Base-by-base conservation (phyloP, 208 protist genomes). In the Leishmania braziliensis region DNA sequence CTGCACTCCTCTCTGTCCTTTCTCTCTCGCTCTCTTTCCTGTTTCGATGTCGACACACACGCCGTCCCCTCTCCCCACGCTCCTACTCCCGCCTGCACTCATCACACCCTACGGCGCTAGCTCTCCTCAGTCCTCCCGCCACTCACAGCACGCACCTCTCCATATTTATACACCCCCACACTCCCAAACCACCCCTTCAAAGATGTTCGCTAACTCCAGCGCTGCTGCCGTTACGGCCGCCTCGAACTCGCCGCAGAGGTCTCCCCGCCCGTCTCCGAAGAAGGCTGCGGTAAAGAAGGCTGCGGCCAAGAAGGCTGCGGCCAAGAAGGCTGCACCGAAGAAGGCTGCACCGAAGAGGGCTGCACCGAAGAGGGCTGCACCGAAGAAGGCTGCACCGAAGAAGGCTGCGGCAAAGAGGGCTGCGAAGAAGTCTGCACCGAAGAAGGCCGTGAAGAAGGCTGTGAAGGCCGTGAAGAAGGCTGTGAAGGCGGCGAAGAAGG, bases 401-500 rank as follows among this genome's bases (percentile, higher is more conserved):
- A 90, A 86, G 60, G n/a, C 60, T 78, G 39, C 39, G 39, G 39
- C 39, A 3, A 66, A 36, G 60, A 66, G 2, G 51, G 51, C 51
- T 9, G 53, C 53, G 29, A 89, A 90, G 84, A 86, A 81, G 84
- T 0, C 46, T 8, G 69, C 23, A 18, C 20, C 69, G 3, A 56
- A 73, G 69, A 73, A 73, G 69, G 46, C 56, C 3, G 80, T 48
- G 65, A 74, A 74, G 69, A 74, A 74, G 68, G 68, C 46, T 26
- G 29, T 23, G 62, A 68, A 68, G 62, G 62, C 62, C 0, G 62
- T n/a, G 62, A 68, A 68, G 62, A 68, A 68, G 85, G 75, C 72
- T 10, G 39, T 39, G 82, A 81, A 79, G 76, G 39, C 82, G 14
- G 75, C 83, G 51, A 83, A 83, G 86, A 89, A 89, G 85, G 48